Conservation (phyloP, 2,329 filamentous ascomycete species). For the Aspergillus ustus region DNA sequence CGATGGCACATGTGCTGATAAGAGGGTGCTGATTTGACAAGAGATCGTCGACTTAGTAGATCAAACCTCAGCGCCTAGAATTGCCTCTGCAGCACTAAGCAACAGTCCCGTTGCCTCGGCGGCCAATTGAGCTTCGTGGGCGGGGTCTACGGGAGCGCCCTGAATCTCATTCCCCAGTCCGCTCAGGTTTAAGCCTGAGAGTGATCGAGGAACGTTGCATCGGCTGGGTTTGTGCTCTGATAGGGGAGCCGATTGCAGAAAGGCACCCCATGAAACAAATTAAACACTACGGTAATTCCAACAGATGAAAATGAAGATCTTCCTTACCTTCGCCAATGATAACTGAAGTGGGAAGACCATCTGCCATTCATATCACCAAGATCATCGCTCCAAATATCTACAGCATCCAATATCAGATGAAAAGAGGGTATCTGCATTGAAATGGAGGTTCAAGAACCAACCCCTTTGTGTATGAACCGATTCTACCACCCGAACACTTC, state of each 20-base stretch:
- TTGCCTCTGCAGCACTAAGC: slow-evolving; percentile 4
- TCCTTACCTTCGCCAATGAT: background rate
- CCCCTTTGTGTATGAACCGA: background rate
- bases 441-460: background rate
- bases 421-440: background rate
- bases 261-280: slow-evolving; percentile 10
- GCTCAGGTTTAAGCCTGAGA: slow-evolving; percentile 1
- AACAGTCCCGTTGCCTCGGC: background rate
- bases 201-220: slow-evolving; percentile 24
- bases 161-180: slow-evolving; percentile 17
- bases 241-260: slow-evolving; percentile 11
- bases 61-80: background rate
- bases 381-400: background rate
- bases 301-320: background rate
- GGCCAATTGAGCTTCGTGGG: slow-evolving; percentile 21
- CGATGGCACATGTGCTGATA: slow-evolving; percentile 36
- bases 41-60: slow-evolving; percentile 18
- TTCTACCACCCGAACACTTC: background rate
- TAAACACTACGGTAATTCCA: background rate
- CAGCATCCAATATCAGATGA: no score
- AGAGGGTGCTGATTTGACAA: slow-evolving; percentile 32
- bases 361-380: background rate
- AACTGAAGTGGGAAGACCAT: background rate
- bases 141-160: slow-evolving; percentile 7
- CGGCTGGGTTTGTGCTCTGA: slow-evolving; percentile 8